Evolutionary conservation across 192 early-diverging fungal genomes (phyloP).

Genomic region (Dissophora ornata): DNA sequence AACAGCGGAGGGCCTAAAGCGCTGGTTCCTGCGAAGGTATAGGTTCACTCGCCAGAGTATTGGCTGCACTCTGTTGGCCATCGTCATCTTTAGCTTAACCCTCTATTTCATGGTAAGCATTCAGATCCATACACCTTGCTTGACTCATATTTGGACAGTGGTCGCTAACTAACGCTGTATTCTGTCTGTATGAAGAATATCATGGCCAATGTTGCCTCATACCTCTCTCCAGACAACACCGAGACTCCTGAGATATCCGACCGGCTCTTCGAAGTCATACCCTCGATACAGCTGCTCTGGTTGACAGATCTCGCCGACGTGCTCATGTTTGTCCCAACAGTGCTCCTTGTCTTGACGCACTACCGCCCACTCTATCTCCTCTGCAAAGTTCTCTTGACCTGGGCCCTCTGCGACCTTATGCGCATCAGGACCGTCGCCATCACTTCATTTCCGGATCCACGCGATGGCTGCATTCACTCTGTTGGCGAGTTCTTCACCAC

Average conservation of each 20-base stretch:
- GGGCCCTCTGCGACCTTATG: slow-evolving; percentile 66
- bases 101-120: slow-evolving; percentile 50
- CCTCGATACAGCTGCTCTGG: slow-evolving; percentile 62
- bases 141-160: too few relatives aligned
- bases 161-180: too few relatives aligned
- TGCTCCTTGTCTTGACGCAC: slow-evolving; percentile 62
- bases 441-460: slow-evolving; percentile 73
- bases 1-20: slow-evolving; percentile 8
- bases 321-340: slow-evolving; percentile 64
- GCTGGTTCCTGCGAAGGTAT: slow-evolving; percentile 28
- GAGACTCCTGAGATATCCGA: slow-evolving; percentile 52
- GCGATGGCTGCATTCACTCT: slow-evolving; percentile 65
- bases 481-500: slow-evolving; percentile 67
- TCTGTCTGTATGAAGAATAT: too few relatives aligned
- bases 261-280: slow-evolving; percentile 69
- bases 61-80: slow-evolving; percentile 7
- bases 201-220: slow-evolving; percentile 72
- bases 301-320: slow-evolving; percentile 72
- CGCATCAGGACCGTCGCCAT: slow-evolving; percentile 73
- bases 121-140: background rate
- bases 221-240: slow-evolving; percentile 59
- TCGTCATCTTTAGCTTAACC: slow-evolving; percentile 32
- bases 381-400: slow-evolving; percentile 63
- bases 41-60: slow-evolving; percentile 30
- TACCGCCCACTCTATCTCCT: slow-evolving; percentile 66